Percentiles rank a stretch among this genome's conserved stretches.
Conservation (phyloP, 805 yeast genomes). For the Myxozyma lipomycoides region DNA sequence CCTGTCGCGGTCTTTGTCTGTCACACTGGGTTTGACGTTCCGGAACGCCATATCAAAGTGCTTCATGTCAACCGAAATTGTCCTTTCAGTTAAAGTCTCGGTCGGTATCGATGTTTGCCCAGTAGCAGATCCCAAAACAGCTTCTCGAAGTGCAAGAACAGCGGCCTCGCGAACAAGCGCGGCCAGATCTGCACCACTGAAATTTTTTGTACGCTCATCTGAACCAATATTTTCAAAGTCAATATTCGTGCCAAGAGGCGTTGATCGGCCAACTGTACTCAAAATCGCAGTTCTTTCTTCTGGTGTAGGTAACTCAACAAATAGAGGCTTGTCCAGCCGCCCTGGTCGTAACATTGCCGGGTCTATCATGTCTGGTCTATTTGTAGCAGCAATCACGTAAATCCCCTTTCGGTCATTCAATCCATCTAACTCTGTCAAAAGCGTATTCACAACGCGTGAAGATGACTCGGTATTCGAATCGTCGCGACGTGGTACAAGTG, state of each 20-base stretch:
- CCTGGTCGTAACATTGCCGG: constrained; percentile 98
- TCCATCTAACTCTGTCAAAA: constrained; percentile 93
- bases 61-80: constrained; percentile 50
- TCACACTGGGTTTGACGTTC: constrained; percentile 83
- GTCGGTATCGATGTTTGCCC: constrained; percentile 5
- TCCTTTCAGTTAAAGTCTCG: constrained; percentile 18
- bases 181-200: constrained; percentile 94
- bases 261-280: constrained; percentile 64
- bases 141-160: constrained; percentile 68
- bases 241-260: constrained; percentile 67
- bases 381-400: constrained; percentile 94
- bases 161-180: constrained; percentile 94
- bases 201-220: constrained; percentile 79
- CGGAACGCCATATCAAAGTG: constrained; percentile 72
- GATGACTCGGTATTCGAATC: constrained; percentile 82
- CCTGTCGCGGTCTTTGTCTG: constrained; percentile 48
- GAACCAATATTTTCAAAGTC: constrained; percentile 59
- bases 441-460: constrained; percentile 89
- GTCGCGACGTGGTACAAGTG: constrained; percentile 91
- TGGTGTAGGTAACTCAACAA: constrained; percentile 80
- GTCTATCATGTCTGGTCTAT: constrained; percentile 96
- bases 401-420: constrained; percentile 88
- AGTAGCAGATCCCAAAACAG: constrained; percentile 47
- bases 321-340: constrained; percentile 85
- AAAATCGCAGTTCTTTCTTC: constrained; percentile 79